Conservation (phyloP, 768 basidiomycete genomes). For the Pleurotus giganteus region DNA sequence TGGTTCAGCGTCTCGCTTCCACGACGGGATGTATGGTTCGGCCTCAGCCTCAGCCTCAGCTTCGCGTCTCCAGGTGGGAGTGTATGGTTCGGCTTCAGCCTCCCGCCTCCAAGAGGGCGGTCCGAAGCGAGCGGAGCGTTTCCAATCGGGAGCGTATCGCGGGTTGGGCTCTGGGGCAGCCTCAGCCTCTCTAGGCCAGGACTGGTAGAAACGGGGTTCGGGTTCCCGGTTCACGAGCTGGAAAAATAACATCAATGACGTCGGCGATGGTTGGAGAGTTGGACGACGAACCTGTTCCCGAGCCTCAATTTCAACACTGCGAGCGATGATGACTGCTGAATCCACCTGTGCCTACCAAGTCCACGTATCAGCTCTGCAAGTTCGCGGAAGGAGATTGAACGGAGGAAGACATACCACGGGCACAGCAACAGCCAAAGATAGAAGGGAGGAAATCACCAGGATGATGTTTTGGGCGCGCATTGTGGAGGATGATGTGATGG, state of each 20-base stretch:
- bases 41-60: conserved; percentile 2
- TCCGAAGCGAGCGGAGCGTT: neutral
- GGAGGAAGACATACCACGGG: conserved; percentile 9
- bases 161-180: neutral
- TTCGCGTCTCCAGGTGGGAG: conserved; percentile 4
- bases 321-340: conserved; percentile 3
- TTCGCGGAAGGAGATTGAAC: neutral
- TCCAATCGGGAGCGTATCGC: neutral
- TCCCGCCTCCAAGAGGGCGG: neutral
- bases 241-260: neutral
- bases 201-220: neutral
- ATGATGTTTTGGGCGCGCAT: conserved; percentile 6
- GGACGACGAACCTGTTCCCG: neutral
- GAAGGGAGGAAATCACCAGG: conserved; percentile 8
- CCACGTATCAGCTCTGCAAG: neutral
- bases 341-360: conserved; percentile 3
- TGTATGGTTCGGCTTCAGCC: neutral
- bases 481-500: neutral
- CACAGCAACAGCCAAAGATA: conserved; percentile 4
- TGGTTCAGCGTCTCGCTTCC: conserved; percentile 3
- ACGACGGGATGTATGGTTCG: neutral
- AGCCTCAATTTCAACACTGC: conserved; percentile 4
- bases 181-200: neutral
- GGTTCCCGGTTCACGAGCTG: conserved; percentile 2
- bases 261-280: neutral